A percentile compares a stretch with the other conserved stretches of the same genome.
Evolutionary conservation across 78 protist genomes (phyloP).

Genomic region (Dictyostelium discoideum): DNA sequence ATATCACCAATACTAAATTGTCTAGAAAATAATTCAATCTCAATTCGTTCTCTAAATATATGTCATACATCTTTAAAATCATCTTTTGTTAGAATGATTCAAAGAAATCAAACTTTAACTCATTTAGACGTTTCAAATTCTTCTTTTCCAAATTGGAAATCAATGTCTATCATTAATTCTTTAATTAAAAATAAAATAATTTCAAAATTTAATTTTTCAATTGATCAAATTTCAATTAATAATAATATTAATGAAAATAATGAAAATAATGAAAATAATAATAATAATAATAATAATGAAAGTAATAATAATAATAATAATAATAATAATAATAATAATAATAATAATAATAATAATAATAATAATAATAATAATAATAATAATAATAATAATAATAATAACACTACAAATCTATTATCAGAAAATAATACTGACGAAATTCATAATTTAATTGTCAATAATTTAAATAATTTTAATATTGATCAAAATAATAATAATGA

Average conservation of each 20-base stretch:
- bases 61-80: constrained; percentile 3
- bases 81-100: constrained; percentile 24
- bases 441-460: neutral
- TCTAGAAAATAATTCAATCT: neutral
- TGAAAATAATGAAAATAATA: constrained; percentile 4
- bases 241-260: constrained; percentile 14
- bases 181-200: constrained; percentile 27
- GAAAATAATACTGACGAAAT: neutral
- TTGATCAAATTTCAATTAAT: neutral
- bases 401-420: neutral
- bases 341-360: neutral
- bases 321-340: neutral
- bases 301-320: no score
- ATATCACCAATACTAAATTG: constrained; percentile 16
- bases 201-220: constrained; percentile 30
- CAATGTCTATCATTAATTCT: neutral
- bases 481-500: neutral
- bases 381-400: no score
- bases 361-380: neutral
- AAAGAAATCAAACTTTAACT: constrained; percentile 13
- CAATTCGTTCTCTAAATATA: neutral
- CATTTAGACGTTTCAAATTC: constrained; percentile 36
- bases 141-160: constrained; percentile 12
- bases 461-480: no score
- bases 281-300: neutral